These are phyloP conservation scores for Holtermanniella nyarrowii DNA, from an alignment of 768 basidiomycete species.

Conservation along the genomic window DNA sequence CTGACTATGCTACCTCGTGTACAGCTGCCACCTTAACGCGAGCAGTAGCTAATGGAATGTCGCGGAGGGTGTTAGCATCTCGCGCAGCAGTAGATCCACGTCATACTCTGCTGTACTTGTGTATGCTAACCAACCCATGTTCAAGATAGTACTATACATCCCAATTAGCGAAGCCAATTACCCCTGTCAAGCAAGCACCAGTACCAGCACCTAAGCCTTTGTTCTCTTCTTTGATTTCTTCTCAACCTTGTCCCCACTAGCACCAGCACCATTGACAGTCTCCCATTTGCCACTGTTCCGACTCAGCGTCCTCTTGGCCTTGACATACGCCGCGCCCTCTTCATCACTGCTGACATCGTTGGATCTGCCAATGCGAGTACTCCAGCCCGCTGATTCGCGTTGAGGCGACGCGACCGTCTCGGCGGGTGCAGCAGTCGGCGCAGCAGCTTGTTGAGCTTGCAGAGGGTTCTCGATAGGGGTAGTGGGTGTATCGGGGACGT, in stretches of 20 bases:
- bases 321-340: conserved; percentile 27
- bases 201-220: neutral
- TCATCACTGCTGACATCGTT: conserved; percentile 33
- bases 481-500: conserved; percentile 30
- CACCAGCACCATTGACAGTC: conserved; percentile 1
- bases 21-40: no score
- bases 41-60: no score
- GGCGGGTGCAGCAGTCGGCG: neutral
- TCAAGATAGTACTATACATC: no score
- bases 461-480: neutral
- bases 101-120: no score
- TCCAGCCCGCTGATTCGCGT: conserved; percentile 14
- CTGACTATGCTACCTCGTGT: no score
- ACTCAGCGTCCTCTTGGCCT: conserved; percentile 23
- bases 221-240: conserved; percentile 8
- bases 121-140: no score
- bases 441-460: neutral
- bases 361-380: conserved; percentile 25
- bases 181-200: neutral
- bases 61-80: no score
- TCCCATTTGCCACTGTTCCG: conserved; percentile 31
- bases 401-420: no score
- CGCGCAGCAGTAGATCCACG: no score
- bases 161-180: no score
- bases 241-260: conserved; percentile 8